Evolutionary conservation across 306 rosid genomes (phyloP).

Genomic region (Quercus cerris): DNA sequence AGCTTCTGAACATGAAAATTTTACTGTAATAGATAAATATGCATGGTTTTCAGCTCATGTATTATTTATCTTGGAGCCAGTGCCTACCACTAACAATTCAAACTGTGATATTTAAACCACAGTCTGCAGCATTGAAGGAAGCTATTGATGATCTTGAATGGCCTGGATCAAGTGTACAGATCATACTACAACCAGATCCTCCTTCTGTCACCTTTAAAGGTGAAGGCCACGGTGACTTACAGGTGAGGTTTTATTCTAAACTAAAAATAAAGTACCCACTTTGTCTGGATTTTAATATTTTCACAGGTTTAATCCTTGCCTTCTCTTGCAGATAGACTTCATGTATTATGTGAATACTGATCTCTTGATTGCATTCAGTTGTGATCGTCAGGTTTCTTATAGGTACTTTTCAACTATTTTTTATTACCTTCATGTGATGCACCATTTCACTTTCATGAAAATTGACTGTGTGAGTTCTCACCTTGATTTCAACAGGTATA

Average conservation of each 20-base stretch:
- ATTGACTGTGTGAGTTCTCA: slow-evolving; percentile 6
- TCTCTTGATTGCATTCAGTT: slow-evolving; percentile 80
- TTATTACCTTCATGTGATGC: slow-evolving; percentile 3
- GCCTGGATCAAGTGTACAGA: slow-evolving; percentile 93
- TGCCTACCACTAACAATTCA: slow-evolving; percentile 9
- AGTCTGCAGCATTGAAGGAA: slow-evolving; percentile 91
- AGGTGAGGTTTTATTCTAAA: slow-evolving; percentile 43
- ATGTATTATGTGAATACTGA: slow-evolving; percentile 74
- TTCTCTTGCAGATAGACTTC: slow-evolving; percentile 68
- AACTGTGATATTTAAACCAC: slow-evolving; percentile 21
- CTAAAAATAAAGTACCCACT: not conserved
- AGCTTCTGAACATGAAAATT: not conserved
- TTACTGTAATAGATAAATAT: not conserved
- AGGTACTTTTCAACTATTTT: slow-evolving; percentile 30
- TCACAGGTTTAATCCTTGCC: not conserved
- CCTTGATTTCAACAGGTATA: slow-evolving; percentile 49
- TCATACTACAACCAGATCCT: slow-evolving; percentile 67
- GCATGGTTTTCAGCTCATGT: not conserved
- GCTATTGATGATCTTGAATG: slow-evolving; percentile 97
- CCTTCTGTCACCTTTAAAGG: slow-evolving; percentile 78
- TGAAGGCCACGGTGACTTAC: slow-evolving; percentile 96
- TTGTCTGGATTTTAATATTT: not conserved
- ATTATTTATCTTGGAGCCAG: not conserved
- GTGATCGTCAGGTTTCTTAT: slow-evolving; percentile 65
- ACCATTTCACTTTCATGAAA: not conserved